These are phyloP conservation scores for Eimeria acervulina DNA, from an alignment of 169 alveolate species.

Conservation along the genomic window DNA sequence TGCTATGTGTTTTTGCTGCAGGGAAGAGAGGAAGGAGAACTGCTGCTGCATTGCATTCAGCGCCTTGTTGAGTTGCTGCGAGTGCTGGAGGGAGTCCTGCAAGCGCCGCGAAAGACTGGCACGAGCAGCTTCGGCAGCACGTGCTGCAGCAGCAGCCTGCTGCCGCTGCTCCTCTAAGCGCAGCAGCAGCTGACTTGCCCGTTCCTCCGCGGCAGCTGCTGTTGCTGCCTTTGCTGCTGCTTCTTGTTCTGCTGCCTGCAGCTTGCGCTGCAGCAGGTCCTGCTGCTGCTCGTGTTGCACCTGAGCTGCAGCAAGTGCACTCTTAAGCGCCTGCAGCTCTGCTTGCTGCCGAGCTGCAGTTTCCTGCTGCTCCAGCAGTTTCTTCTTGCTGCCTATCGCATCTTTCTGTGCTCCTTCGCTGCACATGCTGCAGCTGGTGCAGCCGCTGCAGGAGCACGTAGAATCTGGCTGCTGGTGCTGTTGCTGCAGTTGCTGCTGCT, in stretches of 20 bases:
- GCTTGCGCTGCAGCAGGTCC: conserved; percentile 52
- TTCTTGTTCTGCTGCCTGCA: not conserved
- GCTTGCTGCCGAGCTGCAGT: conserved; percentile 37
- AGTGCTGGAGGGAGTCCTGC: not conserved
- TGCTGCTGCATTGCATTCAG: not conserved
- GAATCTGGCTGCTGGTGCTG: too few species aligned
- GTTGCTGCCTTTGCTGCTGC: conserved; percentile 15
- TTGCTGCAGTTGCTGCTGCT: not conserved
- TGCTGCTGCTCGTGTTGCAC: conserved; percentile 65
- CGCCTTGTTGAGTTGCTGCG: not conserved
- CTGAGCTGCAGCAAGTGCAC: conserved; percentile 36
- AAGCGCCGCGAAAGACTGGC: conserved; percentile 4
- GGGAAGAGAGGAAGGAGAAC: conserved; percentile 23
- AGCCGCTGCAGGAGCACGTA: not conserved
- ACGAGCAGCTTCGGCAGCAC: not conserved
- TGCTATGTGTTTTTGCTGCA: conserved; percentile 34
- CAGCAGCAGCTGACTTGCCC: conserved; percentile 35
- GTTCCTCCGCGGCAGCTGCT: conserved; percentile 35
- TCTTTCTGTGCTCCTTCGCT: not conserved
- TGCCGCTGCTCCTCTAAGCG: conserved; percentile 62
- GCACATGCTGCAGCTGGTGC: not conserved
- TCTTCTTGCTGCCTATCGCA: not conserved
- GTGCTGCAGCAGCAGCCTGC: conserved; percentile 60
- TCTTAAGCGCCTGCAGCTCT: not conserved
- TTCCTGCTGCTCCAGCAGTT: conserved; percentile 36